These are phyloP conservation scores for Daldinia decipiens DNA, from an alignment of 495 filamentous ascomycete species.

Conservation along the genomic window DNA sequence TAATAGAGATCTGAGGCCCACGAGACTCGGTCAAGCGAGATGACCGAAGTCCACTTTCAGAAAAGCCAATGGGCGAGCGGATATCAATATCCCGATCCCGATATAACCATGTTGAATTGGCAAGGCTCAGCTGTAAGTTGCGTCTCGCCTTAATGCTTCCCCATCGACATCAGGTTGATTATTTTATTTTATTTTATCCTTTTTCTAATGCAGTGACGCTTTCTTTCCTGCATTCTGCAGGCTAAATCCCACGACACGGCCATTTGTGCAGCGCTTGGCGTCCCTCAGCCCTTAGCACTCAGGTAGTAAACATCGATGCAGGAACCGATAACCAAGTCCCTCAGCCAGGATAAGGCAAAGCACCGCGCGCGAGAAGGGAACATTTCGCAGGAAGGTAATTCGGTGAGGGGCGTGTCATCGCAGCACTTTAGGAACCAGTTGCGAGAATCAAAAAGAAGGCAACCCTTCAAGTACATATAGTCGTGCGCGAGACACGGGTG, in stretches of 20 bases:
- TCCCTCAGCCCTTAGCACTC: constrained; percentile 4
- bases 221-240: constrained; percentile 17
- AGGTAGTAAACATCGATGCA: constrained; percentile 17
- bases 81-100: constrained; percentile 16
- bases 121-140: constrained; percentile 25
- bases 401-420: constrained; percentile 34
- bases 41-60: constrained; percentile 35
- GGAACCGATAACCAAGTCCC: constrained; percentile 24
- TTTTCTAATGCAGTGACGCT: background rate
- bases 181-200: constrained; percentile 9
- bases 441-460: constrained; percentile 38
- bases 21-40: constrained; percentile 16
- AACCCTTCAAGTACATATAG: constrained; percentile 43
- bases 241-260: constrained; percentile 28
- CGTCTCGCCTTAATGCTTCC: constrained; percentile 12
- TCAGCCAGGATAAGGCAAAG: constrained; percentile 19
- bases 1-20: constrained; percentile 33
- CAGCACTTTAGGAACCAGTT: constrained; percentile 20
- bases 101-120: constrained; percentile 10
- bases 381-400: constrained; percentile 20
- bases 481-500: constrained; percentile 31
- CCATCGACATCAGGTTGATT: constrained; percentile 17
- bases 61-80: constrained; percentile 9
- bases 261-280: constrained; percentile 22
- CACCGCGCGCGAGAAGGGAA: constrained; percentile 4